phyloP scores from a whole-genome alignment of 2,329 filamentous ascomycete species.

The Aspergillus sp. region DNA sequence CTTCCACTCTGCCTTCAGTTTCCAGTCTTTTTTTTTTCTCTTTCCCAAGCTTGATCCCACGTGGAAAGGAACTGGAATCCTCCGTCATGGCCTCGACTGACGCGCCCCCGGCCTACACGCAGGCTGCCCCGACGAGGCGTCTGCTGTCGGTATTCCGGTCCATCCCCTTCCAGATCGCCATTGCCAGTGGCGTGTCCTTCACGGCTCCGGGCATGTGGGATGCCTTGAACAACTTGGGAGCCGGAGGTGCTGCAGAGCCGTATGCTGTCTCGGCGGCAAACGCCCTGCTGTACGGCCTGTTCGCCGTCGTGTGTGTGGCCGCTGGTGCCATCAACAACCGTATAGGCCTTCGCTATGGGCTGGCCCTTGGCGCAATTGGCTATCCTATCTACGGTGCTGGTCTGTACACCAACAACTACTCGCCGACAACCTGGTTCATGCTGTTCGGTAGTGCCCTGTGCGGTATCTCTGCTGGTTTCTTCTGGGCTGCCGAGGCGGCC shows the following conservation, averaged over 20 bases:
- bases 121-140: background rate
- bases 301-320: slow-evolving; percentile 12
- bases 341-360: slow-evolving; percentile 10
- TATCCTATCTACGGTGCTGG: slow-evolving; percentile 14
- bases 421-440: slow-evolving; percentile 13
- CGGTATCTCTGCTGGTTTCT: slow-evolving; percentile 11
- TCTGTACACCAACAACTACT: slow-evolving; percentile 13
- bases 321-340: slow-evolving; percentile 15
- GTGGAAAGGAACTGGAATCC: background rate
- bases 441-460: slow-evolving; percentile 13
- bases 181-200: slow-evolving; percentile 14
- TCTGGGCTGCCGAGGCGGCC: slow-evolving; percentile 14
- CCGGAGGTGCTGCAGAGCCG: slow-evolving; percentile 15
- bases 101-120: background rate
- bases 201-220: slow-evolving; percentile 15
- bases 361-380: slow-evolving; percentile 9
- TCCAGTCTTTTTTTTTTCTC: too few species aligned
- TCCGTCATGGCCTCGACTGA: background rate
- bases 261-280: slow-evolving; percentile 12
- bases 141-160: slow-evolving; percentile 3
- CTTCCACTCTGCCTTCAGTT: too few species aligned
- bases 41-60: too few species aligned
- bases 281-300: slow-evolving; percentile 9
- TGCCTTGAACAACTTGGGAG: slow-evolving; percentile 12
- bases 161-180: slow-evolving; percentile 15